phyloP scores from a whole-genome alignment of 768 basidiomycete genomes.

The Suillus luteus region DNA sequence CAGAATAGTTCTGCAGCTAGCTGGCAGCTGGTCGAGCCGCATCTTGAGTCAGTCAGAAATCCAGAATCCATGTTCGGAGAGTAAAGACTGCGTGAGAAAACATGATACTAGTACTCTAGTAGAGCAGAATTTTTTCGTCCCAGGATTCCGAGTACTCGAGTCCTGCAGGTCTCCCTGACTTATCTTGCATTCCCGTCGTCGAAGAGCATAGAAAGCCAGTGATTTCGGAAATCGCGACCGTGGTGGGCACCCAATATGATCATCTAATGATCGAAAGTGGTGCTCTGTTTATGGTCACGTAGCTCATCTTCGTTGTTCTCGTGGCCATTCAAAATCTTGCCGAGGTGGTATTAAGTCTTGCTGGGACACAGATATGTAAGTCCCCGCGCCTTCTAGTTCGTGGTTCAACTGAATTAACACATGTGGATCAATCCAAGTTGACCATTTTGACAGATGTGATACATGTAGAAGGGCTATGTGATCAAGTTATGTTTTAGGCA shows the following conservation, averaged over 20 bases:
- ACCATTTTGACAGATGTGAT: background rate
- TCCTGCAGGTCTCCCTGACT: slow-evolving; percentile 2
- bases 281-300: slow-evolving; percentile 30
- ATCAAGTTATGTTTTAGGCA: background rate
- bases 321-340: slow-evolving; percentile 31
- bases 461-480: background rate
- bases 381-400: background rate
- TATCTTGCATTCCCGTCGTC: slow-evolving; percentile 10
- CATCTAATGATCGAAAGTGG: slow-evolving; percentile 36
- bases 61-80: no score
- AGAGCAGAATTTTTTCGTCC: no score
- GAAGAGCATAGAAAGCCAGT: background rate
- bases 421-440: background rate
- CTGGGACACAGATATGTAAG: slow-evolving; percentile 34
- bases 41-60: no score
- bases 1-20: background rate
- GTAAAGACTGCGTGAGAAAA: no score
- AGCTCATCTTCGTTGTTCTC: slow-evolving; percentile 35
- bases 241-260: slow-evolving; percentile 18
- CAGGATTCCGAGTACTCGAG: no score
- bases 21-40: background rate
- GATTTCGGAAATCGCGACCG: slow-evolving; percentile 7
- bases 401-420: background rate
- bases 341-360: slow-evolving; percentile 25
- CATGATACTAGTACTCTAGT: no score